Base-by-base conservation (phyloP, 1,284 basidiomycete genomes). In the Austroboletus olivaceoglutinosus region DNA sequence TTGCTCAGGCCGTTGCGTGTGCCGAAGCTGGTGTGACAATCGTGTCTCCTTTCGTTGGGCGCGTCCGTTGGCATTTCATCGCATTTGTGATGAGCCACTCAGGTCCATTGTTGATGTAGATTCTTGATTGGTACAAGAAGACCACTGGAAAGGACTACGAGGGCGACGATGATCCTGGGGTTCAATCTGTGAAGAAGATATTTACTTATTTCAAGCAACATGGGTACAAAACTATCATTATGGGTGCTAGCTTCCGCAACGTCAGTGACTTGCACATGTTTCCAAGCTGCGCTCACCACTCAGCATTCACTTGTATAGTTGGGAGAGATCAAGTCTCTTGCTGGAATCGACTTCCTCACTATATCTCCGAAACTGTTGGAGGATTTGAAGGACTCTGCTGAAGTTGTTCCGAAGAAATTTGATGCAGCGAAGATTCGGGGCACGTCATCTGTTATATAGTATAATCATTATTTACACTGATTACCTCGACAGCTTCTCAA, bases 161-260 rank as follows among this genome's bases (percentile, higher is more conserved):
- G 55, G 91, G 90, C 53, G 89, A 91, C 52, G 82, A 86, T 44
- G 96, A 99, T 78, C 96, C 96, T 12, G 96, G 96, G 81, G 96
- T 99, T 60, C 76, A 88, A 69, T 95, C 92, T 22, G 96, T 98
- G 54, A 86, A 91, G 81, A 88, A 83, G 72, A 97, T 98, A 77
- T 98, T 89, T 86, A 91, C 93, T 80, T 98, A 98, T 81, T 98
- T 98, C 86, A 98, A 98, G 81, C 93, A 96, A 73, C 86, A 98
- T 77, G 82, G 82, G 56, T 98, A 98, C 84, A 93, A 94, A 68
- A 99, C 96, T 58, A 98, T 98, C 70, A 93, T 99, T 70, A 99
- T 99, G 96, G 96, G 95, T 70, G 95, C 96, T 53, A 97, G 93
- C 48, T 99, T 98, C 93, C 89, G 93, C 65, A 96, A 96, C 76